Evolutionary conservation across 2,329 filamentous ascomycete genomes (phyloP).

Genomic region (Colletotrichum scovillei): DNA sequence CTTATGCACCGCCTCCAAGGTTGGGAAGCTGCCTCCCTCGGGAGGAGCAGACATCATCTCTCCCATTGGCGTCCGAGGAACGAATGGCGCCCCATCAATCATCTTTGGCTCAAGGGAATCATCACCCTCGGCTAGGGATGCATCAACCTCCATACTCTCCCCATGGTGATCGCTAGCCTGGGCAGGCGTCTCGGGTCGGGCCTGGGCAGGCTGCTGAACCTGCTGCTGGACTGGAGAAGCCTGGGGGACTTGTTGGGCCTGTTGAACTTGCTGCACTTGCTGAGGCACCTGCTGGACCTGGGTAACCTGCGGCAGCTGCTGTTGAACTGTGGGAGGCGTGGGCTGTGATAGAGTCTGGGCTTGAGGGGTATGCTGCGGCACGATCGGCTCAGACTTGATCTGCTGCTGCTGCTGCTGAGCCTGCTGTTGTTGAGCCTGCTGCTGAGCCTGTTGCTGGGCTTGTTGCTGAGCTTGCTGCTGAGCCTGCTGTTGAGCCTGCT

Average conservation of each 20-base stretch:
- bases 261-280: conserved; percentile 40
- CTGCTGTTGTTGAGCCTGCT: conserved; percentile 40
- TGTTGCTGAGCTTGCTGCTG: conserved; percentile 43
- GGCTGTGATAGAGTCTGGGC: conserved; percentile 33
- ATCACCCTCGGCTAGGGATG: conserved; percentile 55
- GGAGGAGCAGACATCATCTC: conserved; percentile 72
- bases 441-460: conserved; percentile 43
- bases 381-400: conserved; percentile 40
- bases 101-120: conserved; percentile 61
- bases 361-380: conserved; percentile 31
- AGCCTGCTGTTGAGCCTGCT: conserved; percentile 34
- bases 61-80: conserved; percentile 66
- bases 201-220: conserved; percentile 49
- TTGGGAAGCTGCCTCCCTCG: conserved; percentile 72
- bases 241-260: conserved; percentile 37
- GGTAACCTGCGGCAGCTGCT: conserved; percentile 36
- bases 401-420: conserved; percentile 39
- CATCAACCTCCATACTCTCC: conserved; percentile 65
- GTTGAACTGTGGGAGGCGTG: conserved; percentile 18
- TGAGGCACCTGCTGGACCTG: conserved; percentile 41
- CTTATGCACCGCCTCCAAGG: conserved; percentile 73
- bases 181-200: conserved; percentile 43
- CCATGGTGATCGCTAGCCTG: conserved; percentile 53
- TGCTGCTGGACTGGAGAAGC: conserved; percentile 42
- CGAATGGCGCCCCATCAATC: conserved; percentile 60